Conservation (phyloP, 2,329 filamentous ascomycete species). For the Stemphylium beticola region DNA sequence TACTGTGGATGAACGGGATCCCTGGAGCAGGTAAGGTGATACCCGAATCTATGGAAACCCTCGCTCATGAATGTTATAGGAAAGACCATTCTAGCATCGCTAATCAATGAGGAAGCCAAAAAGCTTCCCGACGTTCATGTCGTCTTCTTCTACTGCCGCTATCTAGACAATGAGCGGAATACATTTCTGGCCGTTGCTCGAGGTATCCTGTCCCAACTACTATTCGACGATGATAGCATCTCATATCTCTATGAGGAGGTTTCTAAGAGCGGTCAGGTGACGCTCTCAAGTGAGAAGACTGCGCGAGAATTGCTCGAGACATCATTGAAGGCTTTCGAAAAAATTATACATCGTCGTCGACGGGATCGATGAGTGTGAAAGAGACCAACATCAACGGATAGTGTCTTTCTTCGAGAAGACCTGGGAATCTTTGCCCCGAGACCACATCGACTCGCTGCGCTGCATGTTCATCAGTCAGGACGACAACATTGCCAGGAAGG, state of each 20-base stretch:
- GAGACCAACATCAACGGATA: slow-evolving; percentile 27
- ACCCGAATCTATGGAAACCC: not conserved
- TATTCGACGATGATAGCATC: not conserved
- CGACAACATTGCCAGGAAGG: slow-evolving; percentile 11
- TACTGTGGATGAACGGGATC: slow-evolving; percentile 24
- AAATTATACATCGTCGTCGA: slow-evolving; percentile 36
- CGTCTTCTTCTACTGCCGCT: slow-evolving; percentile 33
- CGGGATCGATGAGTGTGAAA: slow-evolving; percentile 52
- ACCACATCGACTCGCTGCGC: slow-evolving; percentile 18
- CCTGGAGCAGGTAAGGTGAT: slow-evolving; percentile 17
- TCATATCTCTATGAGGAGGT: not conserved
- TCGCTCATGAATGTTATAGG: slow-evolving; percentile 16
- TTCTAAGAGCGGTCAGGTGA: slow-evolving; percentile 1
- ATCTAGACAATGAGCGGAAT: slow-evolving; percentile 12
- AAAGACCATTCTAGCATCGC: slow-evolving; percentile 37
- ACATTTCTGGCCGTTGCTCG: slow-evolving; percentile 2
- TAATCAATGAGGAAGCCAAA: slow-evolving; percentile 29
- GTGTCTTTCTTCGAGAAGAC: slow-evolving; percentile 19
- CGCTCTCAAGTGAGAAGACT: not conserved
- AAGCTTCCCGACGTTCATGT: slow-evolving; percentile 10
- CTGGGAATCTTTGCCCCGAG: slow-evolving; percentile 18
- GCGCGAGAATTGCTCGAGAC: slow-evolving; percentile 11
- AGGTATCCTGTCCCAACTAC: slow-evolving; percentile 2
- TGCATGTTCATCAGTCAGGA: slow-evolving; percentile 33
- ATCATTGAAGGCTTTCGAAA: slow-evolving; percentile 30